Base-by-base conservation (phyloP, 2,329 filamentous ascomycete genomes). In the Neofusicoccum sp. region DNA sequence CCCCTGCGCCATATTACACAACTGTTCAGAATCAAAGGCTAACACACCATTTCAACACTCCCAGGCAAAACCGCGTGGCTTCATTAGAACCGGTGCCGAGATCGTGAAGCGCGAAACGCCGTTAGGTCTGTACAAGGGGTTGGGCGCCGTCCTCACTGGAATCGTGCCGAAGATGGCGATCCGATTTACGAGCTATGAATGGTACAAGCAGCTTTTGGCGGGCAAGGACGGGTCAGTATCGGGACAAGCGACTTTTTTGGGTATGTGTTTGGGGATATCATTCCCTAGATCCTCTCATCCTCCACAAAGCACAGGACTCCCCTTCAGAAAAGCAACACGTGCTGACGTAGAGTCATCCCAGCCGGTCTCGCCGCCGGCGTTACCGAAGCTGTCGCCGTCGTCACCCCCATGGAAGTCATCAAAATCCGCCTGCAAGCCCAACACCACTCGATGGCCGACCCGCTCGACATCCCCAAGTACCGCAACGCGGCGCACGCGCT, bases 111-210 rank as follows among this genome's bases (percentile, higher is more conserved):
- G 89, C 70, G 95, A 99, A 80, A 97, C 95, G 12, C 91, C 92
- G 1, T 81, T 99, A 36, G 95, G 90, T 65, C 81, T 99, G 62
- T 99, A 99, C 84, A 99, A 99, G 81, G 95, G 95, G 67, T 85
- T 99, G n/a, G 95, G 95, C 64, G 95, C 95, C 60, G 95, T 99
- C 43, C 76, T 98, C 62, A 97, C 93, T 26, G 95, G 95, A 67
- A 99, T 99, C 75, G 86, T 99, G 24, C 95, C 95, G 60, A 99
- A 99, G 79, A 99, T 99, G 95, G 95, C 95, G 63, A 99, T 98
- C 75, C 90, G 95, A 40, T 99, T 99, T 79, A 96, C 93, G 49
- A 96, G 91, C 60, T 99, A 98, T 77, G 95, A 98, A 77, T 86
- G 85, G 73, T 99, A 98, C 79, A 98, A 98, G 84, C 87, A 91